Evolutionary conservation across 2,329 filamentous ascomycete species (phyloP).

Genomic region (Thelonectria discophora): DNA sequence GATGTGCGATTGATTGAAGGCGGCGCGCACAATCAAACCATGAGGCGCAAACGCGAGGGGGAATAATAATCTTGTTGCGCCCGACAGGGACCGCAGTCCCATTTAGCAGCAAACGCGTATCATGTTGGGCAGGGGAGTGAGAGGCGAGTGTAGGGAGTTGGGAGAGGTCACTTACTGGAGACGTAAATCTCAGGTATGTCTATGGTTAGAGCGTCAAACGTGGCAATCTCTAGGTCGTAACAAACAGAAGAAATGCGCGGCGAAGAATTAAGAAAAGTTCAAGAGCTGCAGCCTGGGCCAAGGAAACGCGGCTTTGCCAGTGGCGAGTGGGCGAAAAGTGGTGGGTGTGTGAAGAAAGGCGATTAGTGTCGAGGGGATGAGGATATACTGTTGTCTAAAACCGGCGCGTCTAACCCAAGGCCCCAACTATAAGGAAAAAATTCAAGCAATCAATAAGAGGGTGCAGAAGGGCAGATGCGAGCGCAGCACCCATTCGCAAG

Average conservation of each 20-base stretch:
- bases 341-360: constrained; percentile 32
- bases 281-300: constrained; percentile 24
- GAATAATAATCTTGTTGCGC: constrained; percentile 11
- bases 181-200: constrained; percentile 42
- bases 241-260: constrained; percentile 36
- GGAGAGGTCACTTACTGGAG: constrained; percentile 34
- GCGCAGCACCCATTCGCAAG: constrained; percentile 41
- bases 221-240: constrained; percentile 43
- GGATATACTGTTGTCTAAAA: constrained; percentile 49
- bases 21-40: constrained; percentile 16
- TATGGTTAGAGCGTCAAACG: constrained; percentile 41
- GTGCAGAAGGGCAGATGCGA: constrained; percentile 29
- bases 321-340: constrained; percentile 35
- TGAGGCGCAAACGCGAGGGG: constrained; percentile 8
- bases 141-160: background rate
- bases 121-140: constrained; percentile 5
- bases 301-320: constrained; percentile 32
- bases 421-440: constrained; percentile 40
- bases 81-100: constrained; percentile 7
- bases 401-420: constrained; percentile 52
- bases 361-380: constrained; percentile 38
- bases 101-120: constrained; percentile 11
- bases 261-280: constrained; percentile 22
- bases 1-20: constrained; percentile 25
- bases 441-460: constrained; percentile 36